These are phyloP conservation scores for Paraconiothyrium brasiliense DNA, from an alignment of 2,329 filamentous ascomycete species.

Conservation along the genomic window DNA sequence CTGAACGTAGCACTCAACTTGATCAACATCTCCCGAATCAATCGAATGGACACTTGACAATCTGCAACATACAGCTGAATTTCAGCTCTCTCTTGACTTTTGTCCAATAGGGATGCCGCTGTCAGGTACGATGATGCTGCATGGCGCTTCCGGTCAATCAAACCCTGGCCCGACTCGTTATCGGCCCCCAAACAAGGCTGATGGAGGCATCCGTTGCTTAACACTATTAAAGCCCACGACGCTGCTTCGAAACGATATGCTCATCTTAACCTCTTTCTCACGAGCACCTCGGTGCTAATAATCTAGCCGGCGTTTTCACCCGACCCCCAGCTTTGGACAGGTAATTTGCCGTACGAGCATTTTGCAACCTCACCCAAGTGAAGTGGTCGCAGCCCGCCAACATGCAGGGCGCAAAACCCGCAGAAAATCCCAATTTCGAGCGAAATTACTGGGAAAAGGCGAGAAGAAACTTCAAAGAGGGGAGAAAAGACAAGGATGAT, in stretches of 20 bases:
- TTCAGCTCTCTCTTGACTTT: too few relatives aligned
- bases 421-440: background rate
- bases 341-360: background rate
- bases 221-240: background rate
- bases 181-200: conserved; percentile 4
- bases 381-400: background rate
- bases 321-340: background rate
- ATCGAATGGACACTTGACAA: too few relatives aligned
- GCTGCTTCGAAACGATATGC: background rate
- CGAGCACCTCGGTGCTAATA: background rate
- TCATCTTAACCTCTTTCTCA: background rate
- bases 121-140: background rate
- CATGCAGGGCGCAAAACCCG: background rate
- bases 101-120: too few relatives aligned
- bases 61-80: too few relatives aligned
- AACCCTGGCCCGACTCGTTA: background rate
- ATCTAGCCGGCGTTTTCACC: background rate
- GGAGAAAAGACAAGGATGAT: conserved; percentile 5
- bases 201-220: background rate
- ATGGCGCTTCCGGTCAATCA: conserved; percentile 1
- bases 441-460: background rate
- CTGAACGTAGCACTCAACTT: too few relatives aligned
- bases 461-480: background rate
- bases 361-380: background rate
- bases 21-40: too few relatives aligned